phyloP scores from a whole-genome alignment of 2,329 filamentous ascomycete genomes.

The Botrytis aclada region DNA sequence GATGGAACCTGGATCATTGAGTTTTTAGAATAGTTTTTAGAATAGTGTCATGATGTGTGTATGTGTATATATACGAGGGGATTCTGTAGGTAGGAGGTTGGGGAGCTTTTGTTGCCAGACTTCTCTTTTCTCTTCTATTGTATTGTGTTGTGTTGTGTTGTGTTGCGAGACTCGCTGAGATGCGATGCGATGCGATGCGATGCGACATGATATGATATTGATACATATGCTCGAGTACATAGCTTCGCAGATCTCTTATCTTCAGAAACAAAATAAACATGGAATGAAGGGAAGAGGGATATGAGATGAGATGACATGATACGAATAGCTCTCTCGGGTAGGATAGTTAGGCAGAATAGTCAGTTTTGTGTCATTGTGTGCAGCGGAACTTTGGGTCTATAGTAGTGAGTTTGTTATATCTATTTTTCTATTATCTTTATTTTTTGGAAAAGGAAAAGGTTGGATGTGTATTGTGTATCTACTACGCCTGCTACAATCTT shows the following conservation, averaged over 20 bases:
- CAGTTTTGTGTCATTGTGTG: neutral
- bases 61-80: neutral
- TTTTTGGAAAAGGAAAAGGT: no score
- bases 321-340: neutral
- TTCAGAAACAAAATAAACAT: no score
- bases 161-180: no score
- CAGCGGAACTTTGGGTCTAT: no score
- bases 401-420: no score
- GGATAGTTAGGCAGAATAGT: neutral
- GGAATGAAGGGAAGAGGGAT: no score
- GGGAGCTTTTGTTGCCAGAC: neutral
- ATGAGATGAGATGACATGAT: neutral
- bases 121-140: neutral
- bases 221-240: neutral
- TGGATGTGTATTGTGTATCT: neutral
- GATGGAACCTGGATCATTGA: neutral
- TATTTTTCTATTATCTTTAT: no score
- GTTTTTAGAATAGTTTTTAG: neutral
- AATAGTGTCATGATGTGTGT: neutral
- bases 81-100: neutral
- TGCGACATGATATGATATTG: no score
- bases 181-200: neutral
- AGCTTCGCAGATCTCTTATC: neutral
- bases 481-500: fast-evolving
- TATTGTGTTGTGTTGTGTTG: no score